phyloP scores from a whole-genome alignment of 495 filamentous ascomycete genomes.

The Penicillium coprophilum region DNA sequence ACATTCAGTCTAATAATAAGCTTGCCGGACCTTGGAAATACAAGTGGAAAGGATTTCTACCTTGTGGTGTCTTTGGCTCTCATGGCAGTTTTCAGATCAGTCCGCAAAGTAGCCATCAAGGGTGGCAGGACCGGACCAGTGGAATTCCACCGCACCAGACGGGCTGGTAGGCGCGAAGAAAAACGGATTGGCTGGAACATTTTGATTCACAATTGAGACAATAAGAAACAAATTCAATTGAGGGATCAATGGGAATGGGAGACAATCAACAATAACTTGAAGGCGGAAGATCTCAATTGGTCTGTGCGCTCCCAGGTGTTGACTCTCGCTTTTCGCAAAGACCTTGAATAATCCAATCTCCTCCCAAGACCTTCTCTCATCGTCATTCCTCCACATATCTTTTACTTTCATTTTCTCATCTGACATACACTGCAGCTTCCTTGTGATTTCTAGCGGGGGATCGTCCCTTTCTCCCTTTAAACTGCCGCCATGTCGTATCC shows the following conservation, averaged over 20 bases:
- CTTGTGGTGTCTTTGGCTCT: slow-evolving; percentile 57
- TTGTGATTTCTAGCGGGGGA: slow-evolving; percentile 35
- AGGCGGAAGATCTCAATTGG: slow-evolving; percentile 31
- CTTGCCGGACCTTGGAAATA: background rate
- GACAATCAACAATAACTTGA: slow-evolving; percentile 8
- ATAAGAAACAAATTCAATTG: slow-evolving; percentile 9
- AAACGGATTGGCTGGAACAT: slow-evolving; percentile 35
- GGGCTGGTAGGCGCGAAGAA: slow-evolving; percentile 27
- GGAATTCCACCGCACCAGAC: slow-evolving; percentile 43
- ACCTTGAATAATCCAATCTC: slow-evolving; percentile 23
- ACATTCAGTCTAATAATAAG: slow-evolving; percentile 49
- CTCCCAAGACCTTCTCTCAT: slow-evolving; percentile 17
- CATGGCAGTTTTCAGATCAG: slow-evolving; percentile 63
- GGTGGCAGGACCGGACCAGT: slow-evolving; percentile 44
- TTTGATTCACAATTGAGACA: slow-evolving; percentile 4
- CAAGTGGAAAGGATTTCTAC: slow-evolving; percentile 24
- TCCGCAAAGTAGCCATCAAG: slow-evolving; percentile 51
- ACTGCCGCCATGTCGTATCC: slow-evolving; percentile 58
- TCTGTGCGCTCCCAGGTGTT: slow-evolving; percentile 32
- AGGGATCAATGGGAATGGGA: background rate
- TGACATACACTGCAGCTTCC: slow-evolving; percentile 22
- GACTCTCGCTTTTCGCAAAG: slow-evolving; percentile 32
- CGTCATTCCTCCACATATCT: slow-evolving; percentile 8
- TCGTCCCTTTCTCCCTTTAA: slow-evolving; percentile 20
- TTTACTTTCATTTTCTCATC: slow-evolving; percentile 15